Base-by-base conservation (phyloP, 2,329 filamentous ascomycete genomes). In the Thelonectria blattea region DNA sequence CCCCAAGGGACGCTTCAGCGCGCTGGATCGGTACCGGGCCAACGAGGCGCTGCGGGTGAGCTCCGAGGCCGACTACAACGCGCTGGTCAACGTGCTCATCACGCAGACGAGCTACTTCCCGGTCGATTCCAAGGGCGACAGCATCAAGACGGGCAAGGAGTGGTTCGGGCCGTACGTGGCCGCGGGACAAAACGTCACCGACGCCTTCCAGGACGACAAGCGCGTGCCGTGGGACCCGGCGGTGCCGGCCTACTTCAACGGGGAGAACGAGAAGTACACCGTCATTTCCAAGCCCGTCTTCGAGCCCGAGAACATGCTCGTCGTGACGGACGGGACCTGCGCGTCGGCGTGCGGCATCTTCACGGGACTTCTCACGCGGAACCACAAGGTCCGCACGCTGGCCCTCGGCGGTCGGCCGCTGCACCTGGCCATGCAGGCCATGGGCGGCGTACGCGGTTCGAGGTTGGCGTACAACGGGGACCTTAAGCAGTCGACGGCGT, bases 391-490 rank as follows among this genome's bases (percentile, higher is more conserved):
- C 32, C 68, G 68, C 14, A 70, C 68, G 1, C 54, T 90, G 24
- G 80, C 81, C 2, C 78, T 88, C n/a, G 88, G 89, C 10, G 89
- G 89, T 2, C 82, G 85, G 1, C 83, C 88, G 0, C 74, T 76
- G 11, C 67, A 78, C 0, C 75, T 75, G 0, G 81, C 83, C 1
- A 90, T 88, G 77, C 86, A 89, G 75, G 82, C 80, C 5, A 79
- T 89, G 17, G 87, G 88, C n/a, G 88, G 88, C n/a, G 82, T 86
- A 49, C 87, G 88, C 67, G 88, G 88, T 32, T 76, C 66, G 61
- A 2, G 74, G 67, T 63, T 65, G 49, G 60, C 49, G 12, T 53
- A 52, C 54, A 59, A 65, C 55, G 30, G 52, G 0, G 64, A 69
- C 15, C 59, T 70, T 10, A 27, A 61, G 10, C 39, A 17, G 3